Base-by-base conservation (phyloP, 2,329 filamentous ascomycete genomes). In the Trichoderma aggressivum region DNA sequence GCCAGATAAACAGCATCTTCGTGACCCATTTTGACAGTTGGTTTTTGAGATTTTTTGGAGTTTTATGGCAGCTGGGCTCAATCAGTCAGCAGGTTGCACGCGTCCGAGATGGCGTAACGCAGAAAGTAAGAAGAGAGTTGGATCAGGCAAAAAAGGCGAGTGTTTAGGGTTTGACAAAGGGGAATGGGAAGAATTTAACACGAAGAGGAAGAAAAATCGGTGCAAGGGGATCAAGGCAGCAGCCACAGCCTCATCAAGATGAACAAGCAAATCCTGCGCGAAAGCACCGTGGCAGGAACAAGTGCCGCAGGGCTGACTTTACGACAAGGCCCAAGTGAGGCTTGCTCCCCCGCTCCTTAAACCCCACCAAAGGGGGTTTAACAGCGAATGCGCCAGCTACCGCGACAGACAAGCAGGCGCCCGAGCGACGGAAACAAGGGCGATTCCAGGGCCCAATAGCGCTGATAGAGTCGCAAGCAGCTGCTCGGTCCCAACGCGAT, bases 1-100 rank as follows among this genome's bases (percentile, higher is more conserved):
- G 96, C 96, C 84, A 98, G 92, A 86, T 98, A 98, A 82, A 99
- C 96, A 81, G 94, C 95, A 88, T 98, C 94, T 90, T 98, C 95
- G 89, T 97, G 94, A 90, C 93, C 94, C 95, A 98, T 98, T 88
- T 88, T 94, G 88, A 83, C 85, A 78, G 50, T 24, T 32, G 69
- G 55, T 55, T 68, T 69, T 69, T 53, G 12, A 8, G 32, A n/a
- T 34, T 36, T 58, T 61, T 61, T 43, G 39, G 39, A 43, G 39
- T 43, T 36, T 36, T 36, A 34, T 32, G 56, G 39, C 55, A 63
- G 32, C 71, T 72, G 68, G 26, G 56, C 43, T 32, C 34, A 39
- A 47, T 72, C 65, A 39, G 59, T 72, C 60, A 72, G 70, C 59
- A 50, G 36, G 59, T 28, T 56, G 58, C 28, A 70, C 65, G 65